Evolutionary conservation across 1,139 yeast species (phyloP).

Genomic region (Candida neerlandica): DNA sequence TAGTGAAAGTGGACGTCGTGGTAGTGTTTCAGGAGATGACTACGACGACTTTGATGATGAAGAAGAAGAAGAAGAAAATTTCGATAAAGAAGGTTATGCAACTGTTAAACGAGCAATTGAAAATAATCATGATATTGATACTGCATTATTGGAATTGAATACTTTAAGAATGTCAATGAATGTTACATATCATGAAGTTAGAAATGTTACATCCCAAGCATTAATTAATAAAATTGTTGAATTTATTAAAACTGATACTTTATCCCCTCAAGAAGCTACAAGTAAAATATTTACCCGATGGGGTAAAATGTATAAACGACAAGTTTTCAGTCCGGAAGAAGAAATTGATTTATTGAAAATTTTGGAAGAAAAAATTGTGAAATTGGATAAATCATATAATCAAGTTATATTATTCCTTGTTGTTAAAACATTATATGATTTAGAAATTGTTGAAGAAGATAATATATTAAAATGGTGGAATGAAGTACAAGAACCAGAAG

Average conservation of each 20-base stretch:
- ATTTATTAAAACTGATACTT: slow-evolving; percentile 73
- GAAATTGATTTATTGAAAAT: slow-evolving; percentile 71
- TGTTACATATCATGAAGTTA: slow-evolving; percentile 90
- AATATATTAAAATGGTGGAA: slow-evolving; percentile 83
- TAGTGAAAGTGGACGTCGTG: slow-evolving; percentile 39
- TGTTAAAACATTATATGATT: slow-evolving; percentile 70
- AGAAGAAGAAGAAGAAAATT: slow-evolving; percentile 87
- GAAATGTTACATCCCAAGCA: slow-evolving; percentile 78
- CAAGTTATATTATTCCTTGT: slow-evolving; percentile 65
- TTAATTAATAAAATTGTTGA: slow-evolving; percentile 68
- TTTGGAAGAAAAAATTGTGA: slow-evolving; percentile 52
- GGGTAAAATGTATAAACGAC: slow-evolving; percentile 78
- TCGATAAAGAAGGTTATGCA: slow-evolving; percentile 87
- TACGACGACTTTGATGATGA: too few species aligned
- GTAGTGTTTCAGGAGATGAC: too few species aligned
- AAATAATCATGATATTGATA: slow-evolving; percentile 89
- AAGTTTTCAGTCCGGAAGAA: slow-evolving; percentile 79
- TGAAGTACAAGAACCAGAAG: slow-evolving; percentile 41
- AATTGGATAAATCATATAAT: slow-evolving; percentile 30
- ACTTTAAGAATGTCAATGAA: slow-evolving; percentile 97
- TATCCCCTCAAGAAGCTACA: slow-evolving; percentile 74
- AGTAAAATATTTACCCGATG: slow-evolving; percentile 74
- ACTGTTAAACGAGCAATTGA: slow-evolving; percentile 90
- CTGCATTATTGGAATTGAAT: slow-evolving; percentile 88
- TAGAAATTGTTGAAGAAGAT: slow-evolving; percentile 82